Base-by-base conservation (phyloP, 441 rosid species). In the Syzygium malaccense region DNA sequence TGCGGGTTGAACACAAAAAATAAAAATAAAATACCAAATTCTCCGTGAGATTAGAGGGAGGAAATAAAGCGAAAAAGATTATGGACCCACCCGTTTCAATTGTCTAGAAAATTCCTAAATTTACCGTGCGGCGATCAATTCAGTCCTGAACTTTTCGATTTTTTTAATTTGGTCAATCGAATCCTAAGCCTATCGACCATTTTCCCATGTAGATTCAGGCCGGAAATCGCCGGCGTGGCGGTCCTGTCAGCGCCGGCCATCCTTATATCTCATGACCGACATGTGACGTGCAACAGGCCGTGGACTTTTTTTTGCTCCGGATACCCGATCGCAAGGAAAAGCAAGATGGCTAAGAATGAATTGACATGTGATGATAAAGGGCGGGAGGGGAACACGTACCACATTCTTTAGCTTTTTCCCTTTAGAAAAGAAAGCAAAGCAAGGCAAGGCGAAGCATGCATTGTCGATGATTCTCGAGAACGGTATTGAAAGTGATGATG, bases 71-170 rank as follows among this genome's bases (percentile, higher is more conserved):
- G 51, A 41, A 37, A 75, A 37, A 75, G 51, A 41, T 45, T 37
- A 41, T 14, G 51, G 51, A 41, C 51, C 83, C 83, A 75, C n/a
- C 51, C 11, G 37, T 37, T 33, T 33, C 26, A 33, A 33, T 5
- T 37, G 0, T 71, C 2, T 6, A 0, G 20, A 19, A 19, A 71
- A 0, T 2, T 37, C 4, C 7, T 37, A 18, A 30, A 33, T 4
- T 0, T 37, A 10, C 11, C 10, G 13, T 10, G 33, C 1, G 0
- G 0, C 0, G 1, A 28, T 6, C 18, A 60, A 28, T 60, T 60
- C 18, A 3, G 0, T 28, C 8, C 0, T 5, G 6, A 13, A 28
- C 8, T 2, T 60, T 28, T 10, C 6, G 28, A 60, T 0, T 28
- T 60, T 60, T 28, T 60, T 0, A 20, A 10, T 19, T 1, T 66